These are phyloP conservation scores for Camellia sinensis DNA, from an alignment of 148 eudicot species.

Conservation along the genomic window DNA sequence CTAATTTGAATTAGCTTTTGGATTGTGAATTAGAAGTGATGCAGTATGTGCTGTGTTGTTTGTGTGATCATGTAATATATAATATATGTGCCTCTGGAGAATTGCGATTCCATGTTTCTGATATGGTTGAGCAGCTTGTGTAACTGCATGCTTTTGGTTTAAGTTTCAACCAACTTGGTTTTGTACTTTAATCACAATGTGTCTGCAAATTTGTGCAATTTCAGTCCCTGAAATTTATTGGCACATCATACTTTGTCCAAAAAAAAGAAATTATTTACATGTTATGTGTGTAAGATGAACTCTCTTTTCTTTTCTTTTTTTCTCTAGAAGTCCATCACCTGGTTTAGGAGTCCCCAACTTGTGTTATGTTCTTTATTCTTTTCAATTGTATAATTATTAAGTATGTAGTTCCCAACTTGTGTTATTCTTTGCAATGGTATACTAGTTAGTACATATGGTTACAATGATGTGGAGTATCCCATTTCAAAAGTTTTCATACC, in stretches of 20 bases:
- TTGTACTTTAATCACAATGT: not conserved
- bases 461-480: not conserved
- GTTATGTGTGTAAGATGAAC: too few relatives aligned
- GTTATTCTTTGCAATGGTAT: not conserved
- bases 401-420: not conserved
- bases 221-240: not conserved
- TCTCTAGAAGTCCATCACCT: not conserved
- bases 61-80: not conserved
- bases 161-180: not conserved
- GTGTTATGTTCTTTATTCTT: not conserved
- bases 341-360: not conserved
- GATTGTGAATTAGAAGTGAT: not conserved
- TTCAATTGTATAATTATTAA: not conserved
- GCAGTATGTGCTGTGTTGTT: slow-evolving; percentile 1
- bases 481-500: too few relatives aligned
- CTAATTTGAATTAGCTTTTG: not conserved
- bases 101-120: not conserved
- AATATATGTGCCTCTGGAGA: not conserved
- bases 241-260: not conserved
- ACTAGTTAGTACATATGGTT: not conserved
- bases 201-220: not conserved
- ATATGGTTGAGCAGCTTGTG: not conserved
- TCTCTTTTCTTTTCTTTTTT: too few relatives aligned
- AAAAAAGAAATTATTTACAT: not conserved
- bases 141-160: not conserved